phyloP scores from a whole-genome alignment of 1,284 basidiomycete species.

The Microbotryomycetes sp. region DNA sequence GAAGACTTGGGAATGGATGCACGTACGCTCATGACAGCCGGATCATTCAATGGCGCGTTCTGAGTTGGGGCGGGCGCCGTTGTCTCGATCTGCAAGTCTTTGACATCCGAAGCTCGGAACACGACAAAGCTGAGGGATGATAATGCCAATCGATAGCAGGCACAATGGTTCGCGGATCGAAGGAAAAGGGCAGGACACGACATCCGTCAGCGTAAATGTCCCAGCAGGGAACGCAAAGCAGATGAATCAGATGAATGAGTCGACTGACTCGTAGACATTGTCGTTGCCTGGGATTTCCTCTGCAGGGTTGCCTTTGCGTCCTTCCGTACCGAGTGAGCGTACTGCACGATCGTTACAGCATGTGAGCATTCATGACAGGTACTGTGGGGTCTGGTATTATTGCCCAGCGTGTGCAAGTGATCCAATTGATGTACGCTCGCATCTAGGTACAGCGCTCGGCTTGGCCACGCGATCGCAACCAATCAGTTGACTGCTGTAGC shows the following conservation, averaged over 20 bases:
- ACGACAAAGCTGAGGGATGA: slow-evolving; percentile 40
- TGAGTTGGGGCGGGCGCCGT: slow-evolving; percentile 20
- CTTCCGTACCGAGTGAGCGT: slow-evolving; percentile 39
- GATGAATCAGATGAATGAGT: background rate
- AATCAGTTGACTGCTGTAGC: background rate
- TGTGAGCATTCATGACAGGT: too few species aligned
- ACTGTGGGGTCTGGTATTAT: too few species aligned
- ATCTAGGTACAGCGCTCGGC: too few species aligned
- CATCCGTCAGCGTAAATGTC: background rate
- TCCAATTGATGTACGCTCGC: too few species aligned
- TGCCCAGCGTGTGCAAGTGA: too few species aligned
- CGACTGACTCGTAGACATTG: slow-evolving; percentile 38
- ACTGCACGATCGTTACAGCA: slow-evolving; percentile 32
- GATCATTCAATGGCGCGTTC: slow-evolving; percentile 30
- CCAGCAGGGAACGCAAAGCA: background rate
- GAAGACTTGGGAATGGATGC: background rate
- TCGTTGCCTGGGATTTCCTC: slow-evolving; percentile 37
- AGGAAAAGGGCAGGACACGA: background rate
- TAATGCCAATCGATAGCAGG: too few species aligned
- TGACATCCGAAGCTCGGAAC: slow-evolving; percentile 39
- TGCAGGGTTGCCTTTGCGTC: slow-evolving; percentile 35
- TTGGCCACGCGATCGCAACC: background rate
- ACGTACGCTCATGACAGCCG: slow-evolving; percentile 39
- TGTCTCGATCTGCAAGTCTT: slow-evolving; percentile 40
- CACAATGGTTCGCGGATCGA: background rate